Base-by-base conservation (phyloP, 2,329 filamentous ascomycete genomes). In the Aspergillus sojae region DNA sequence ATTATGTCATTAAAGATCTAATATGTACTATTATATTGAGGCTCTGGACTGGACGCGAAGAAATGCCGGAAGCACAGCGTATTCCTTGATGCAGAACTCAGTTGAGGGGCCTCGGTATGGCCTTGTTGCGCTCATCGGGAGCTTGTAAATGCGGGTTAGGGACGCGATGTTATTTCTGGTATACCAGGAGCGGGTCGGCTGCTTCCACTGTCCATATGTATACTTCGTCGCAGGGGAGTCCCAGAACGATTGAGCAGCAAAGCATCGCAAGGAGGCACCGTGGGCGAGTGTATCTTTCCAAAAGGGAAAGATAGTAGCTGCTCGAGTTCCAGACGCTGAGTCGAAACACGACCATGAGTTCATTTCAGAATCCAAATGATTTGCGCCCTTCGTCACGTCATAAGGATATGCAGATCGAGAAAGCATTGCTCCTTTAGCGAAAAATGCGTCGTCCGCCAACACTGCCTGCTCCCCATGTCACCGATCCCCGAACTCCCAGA, bases 391-490 rank as follows among this genome's bases (percentile, higher is more conserved):
- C 48, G 16, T 52, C n/a, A 32, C 48, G 26, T 34, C 28, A 32
- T 52, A 32, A 28, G 34, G 19, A 32, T 19, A 5, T 32, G 9
- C 21, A 48, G n/a, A 26, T 21, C 28, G n/a, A 32, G 28, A 12
- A n/a, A 52, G 9, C 48, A 21, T 10, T 52, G 28, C 19, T 21
- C 19, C 11, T 55, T 21, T 66, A 84, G 57, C 77, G 75, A 68
- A 84, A 83, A 7, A 84, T 67, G 43, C 80, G 75, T 58, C 75
- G 75, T 14, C 81, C 81, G 34, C 78, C 77, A 55, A 72, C 72
- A 62, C 75, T 77, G 54, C 77, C 78, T 7, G 79, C 71, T 58
- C 74, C 78, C 77, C 81, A 83, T 5, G 79, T 78, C 46, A 76
- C 77, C 12, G 79, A 73, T 26, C 81, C 82, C 57, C 75, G 75